Base-by-base conservation (phyloP, 352 stramenopile species). In the Blastocystis sp. region DNA sequence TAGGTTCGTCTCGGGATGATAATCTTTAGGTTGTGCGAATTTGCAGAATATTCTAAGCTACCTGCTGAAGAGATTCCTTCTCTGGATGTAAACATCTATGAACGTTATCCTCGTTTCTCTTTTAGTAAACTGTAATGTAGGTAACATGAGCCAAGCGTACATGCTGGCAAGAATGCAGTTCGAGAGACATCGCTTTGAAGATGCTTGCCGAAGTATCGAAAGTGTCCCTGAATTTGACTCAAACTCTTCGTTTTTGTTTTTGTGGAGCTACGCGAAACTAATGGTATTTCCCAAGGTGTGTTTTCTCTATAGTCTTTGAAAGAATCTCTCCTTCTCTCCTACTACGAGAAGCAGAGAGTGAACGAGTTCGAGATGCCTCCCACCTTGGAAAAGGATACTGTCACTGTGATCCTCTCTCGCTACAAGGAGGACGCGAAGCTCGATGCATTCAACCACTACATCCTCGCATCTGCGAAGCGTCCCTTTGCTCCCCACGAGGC, bases 211-310 rank as follows among this genome's bases (percentile, higher is more conserved):
- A 20, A 56, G 43, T 37, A 56, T 79, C 18, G 68, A 79, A 34
- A 18, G 26, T 18, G 41, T 79, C 9, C 8, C 18, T 13, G 26
- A 56, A 9, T 79, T 79, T 20, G 68, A 79, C n/a, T 55, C 26
- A 16, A 79, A 56, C 20, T 34, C 6, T 1, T 79, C 68, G 37
- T 79, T 56, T 62, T 47, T 79, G 7, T 79, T 79, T 34, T 41
- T 79, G 18, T 79, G 68, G 68, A 43, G 68, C 41, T 79, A 79
- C 50, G 47, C 26, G 16, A 56, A 79, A 39, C 62, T 55, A 11
- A 56, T 79, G 37, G 68, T 79, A 30, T 24, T 34, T 63, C 11
- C 34, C 41, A 13, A 11, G 34, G 20, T 4, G 11, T 56, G 41
- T 16, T 26, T 79, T 41, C 9, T 24, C 1, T 13, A 11, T 79